Conservation (phyloP, 83 land plant genomes). For the Picea abies region DNA sequence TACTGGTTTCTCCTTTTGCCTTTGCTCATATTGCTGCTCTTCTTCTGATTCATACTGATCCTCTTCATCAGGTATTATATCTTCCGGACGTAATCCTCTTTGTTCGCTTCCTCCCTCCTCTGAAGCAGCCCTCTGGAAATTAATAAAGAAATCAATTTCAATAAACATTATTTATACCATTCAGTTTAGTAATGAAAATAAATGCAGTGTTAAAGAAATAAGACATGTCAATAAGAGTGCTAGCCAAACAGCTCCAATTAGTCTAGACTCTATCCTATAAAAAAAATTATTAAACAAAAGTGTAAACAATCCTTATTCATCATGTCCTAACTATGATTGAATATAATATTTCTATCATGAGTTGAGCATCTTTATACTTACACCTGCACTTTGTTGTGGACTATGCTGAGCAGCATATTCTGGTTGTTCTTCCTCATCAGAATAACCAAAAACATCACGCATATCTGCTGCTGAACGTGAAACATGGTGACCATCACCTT, state of each 20-base stretch:
- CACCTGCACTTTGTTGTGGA: constrained; percentile 52
- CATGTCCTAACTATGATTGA: not conserved
- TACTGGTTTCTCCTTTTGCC: constrained; percentile 79
- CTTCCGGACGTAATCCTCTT: constrained; percentile 62
- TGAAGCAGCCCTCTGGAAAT: constrained; percentile 62
- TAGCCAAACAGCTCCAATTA: not conserved
- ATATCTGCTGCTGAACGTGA: constrained; percentile 50
- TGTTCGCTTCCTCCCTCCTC: constrained; percentile 72
- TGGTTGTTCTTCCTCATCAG: constrained; percentile 91
- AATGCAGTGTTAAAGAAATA: not conserved
- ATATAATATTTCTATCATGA: not conserved
- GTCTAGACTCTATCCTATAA: too few species aligned
- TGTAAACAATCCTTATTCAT: not conserved
- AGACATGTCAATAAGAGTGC: not conserved
- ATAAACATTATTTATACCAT: not conserved
- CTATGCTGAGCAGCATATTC: constrained; percentile 54
- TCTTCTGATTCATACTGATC: constrained; percentile 80
- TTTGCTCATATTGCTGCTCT: constrained; percentile 73
- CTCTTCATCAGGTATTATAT: constrained; percentile 83
- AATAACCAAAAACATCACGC: constrained; percentile 97
- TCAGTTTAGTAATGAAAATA: not conserved
- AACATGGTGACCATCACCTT: constrained; percentile 48
- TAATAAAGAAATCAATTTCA: constrained; percentile 4
- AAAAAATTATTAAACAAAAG: too few species aligned
- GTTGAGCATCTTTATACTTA: constrained; percentile 20